These are phyloP conservation scores for Phoma herbarum DNA, from an alignment of 2,329 filamentous ascomycete species.

Conservation along the genomic window DNA sequence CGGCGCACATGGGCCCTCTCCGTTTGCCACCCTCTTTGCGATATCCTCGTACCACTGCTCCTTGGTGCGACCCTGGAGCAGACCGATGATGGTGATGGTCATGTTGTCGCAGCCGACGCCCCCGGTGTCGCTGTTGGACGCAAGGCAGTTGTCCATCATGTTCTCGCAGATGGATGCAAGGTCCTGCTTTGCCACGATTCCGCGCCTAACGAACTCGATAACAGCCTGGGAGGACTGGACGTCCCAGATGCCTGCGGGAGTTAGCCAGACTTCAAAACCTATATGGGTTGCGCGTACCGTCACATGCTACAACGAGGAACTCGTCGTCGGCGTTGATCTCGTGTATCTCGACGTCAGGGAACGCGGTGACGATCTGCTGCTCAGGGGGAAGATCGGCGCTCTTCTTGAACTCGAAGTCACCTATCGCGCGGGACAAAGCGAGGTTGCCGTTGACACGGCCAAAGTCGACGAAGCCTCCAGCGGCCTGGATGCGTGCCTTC, in stretches of 20 bases:
- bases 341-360: conserved; percentile 91
- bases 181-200: conserved; percentile 95
- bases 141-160: conserved; percentile 99
- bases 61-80: conserved; percentile 90
- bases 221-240: conserved; percentile 98
- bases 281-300: conserved; percentile 43
- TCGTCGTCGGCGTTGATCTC: conserved; percentile 93
- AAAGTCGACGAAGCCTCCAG: conserved; percentile 97
- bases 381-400: conserved; percentile 96
- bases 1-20: conserved; percentile 97
- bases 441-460: conserved; percentile 98
- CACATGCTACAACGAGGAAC: conserved; percentile 66
- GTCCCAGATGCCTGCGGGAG: conserved; percentile 89
- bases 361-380: conserved; percentile 97
- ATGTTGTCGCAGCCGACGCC: conserved; percentile 99
- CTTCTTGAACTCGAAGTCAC: conserved; percentile 99
- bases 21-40: conserved; percentile 90
- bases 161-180: conserved; percentile 97
- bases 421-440: conserved; percentile 94
- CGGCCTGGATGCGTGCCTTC: conserved; percentile 93
- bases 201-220: conserved; percentile 93
- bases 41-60: conserved; percentile 99
- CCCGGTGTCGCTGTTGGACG: conserved; percentile 96
- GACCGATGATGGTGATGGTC: conserved; percentile 93
- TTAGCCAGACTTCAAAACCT: conserved; percentile 19